Percentiles rank a stretch among this genome's conserved stretches.
phyloP scores from a whole-genome alignment of 163 green algal genomes.

The Prototheca cutis region DNA sequence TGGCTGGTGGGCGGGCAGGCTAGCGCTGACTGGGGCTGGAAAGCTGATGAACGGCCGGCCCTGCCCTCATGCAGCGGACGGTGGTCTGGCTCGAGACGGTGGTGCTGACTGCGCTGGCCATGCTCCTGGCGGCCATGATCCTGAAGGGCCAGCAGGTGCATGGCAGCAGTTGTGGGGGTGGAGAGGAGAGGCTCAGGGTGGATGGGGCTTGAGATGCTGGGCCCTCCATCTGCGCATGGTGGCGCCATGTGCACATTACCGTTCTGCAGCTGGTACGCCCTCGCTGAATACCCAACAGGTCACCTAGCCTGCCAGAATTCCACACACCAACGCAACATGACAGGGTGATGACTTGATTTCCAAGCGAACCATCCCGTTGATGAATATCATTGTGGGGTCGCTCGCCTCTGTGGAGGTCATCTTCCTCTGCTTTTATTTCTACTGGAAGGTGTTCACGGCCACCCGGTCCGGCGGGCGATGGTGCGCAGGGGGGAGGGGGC shows the following conservation, averaged over 20 bases:
- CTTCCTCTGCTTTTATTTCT: constrained; percentile 5
- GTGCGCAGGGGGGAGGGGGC: not conserved
- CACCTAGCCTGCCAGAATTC: no score
- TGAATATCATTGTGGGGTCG: constrained; percentile 14
- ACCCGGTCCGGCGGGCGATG: constrained; percentile 14
- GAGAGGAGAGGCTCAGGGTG: constrained; percentile 14
- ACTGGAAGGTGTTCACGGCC: not conserved
- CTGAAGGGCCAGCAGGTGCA: no score
- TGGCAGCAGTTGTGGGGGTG: constrained; percentile 2
- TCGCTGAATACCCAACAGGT: not conserved
- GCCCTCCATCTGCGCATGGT: not conserved
- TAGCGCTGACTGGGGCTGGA: not conserved
- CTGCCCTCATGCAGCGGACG: not conserved
- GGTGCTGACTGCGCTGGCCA: constrained; percentile 7
- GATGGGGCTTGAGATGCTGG: not conserved
- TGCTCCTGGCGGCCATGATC: no score
- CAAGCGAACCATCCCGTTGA: constrained; percentile 1
- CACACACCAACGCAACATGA: not conserved
- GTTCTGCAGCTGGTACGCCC: no score
- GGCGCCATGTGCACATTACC: no score
- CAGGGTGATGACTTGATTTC: constrained; percentile 5
- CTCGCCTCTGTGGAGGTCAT: constrained; percentile 2
- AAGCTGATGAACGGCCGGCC: no score
- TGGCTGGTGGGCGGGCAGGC: not conserved
- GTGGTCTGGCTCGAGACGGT: not conserved